Conservation (phyloP, 164 flowering plant genomes). For the Aristolochia contorta region DNA sequence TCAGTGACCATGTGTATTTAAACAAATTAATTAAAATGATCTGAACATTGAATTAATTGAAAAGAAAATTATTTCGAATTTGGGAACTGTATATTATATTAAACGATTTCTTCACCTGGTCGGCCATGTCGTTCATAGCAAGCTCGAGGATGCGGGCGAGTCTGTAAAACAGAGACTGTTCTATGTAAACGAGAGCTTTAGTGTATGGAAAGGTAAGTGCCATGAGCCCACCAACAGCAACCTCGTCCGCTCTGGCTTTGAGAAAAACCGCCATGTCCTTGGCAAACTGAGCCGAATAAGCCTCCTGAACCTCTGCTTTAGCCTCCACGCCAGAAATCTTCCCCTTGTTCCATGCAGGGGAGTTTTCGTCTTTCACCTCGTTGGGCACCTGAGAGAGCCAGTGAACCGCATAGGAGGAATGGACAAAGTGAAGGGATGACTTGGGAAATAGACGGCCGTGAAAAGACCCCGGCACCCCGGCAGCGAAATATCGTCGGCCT, state of each 20-base stretch:
- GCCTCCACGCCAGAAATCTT: constrained; percentile 11
- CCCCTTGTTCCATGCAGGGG: constrained; percentile 24
- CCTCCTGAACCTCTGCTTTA: constrained; percentile 12
- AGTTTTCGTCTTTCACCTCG: constrained; percentile 10
- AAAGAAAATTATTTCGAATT: too few relatives aligned
- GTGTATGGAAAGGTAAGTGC: neutral
- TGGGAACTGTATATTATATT: neutral
- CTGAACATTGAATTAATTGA: neutral
- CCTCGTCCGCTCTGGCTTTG: constrained; percentile 18
- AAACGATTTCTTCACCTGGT: neutral
- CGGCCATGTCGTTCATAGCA: constrained; percentile 1
- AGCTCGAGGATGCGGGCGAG: neutral
- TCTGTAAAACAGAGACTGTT: neutral
- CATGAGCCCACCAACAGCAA: constrained; percentile 24
- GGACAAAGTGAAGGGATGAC: constrained; percentile 13
- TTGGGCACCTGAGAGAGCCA: constrained; percentile 18
- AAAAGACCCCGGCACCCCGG: constrained; percentile 20
- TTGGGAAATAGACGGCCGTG: constrained; percentile 15
- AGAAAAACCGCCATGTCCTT: constrained; percentile 17
- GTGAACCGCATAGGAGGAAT: constrained; percentile 12
- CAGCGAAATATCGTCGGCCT: constrained; percentile 7
- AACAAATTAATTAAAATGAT: too few relatives aligned
- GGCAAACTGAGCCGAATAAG: constrained; percentile 13
- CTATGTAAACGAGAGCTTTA: too few relatives aligned
- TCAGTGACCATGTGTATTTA: too few relatives aligned